Conservation (phyloP, 495 filamentous ascomycete species). For the Cercophora newfieldiana region DNA sequence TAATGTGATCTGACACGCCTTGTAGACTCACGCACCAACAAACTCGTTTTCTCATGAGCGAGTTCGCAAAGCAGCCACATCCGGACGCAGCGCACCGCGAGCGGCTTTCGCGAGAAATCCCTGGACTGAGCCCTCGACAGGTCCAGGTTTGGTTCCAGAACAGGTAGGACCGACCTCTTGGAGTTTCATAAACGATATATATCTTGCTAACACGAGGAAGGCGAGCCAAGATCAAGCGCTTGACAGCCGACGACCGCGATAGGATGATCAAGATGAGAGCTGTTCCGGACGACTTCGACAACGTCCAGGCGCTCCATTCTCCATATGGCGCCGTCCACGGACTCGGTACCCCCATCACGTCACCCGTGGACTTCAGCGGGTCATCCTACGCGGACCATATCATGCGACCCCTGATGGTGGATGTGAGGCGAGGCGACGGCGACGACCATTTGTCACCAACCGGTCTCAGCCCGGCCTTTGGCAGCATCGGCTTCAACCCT, state of each 20-base stretch:
- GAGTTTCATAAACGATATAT: neutral
- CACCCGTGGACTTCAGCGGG: conserved; percentile 55
- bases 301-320: conserved; percentile 85
- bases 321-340: conserved; percentile 61
- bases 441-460: conserved; percentile 61
- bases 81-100: conserved; percentile 93
- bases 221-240: conserved; percentile 90
- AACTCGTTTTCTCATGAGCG: conserved; percentile 95
- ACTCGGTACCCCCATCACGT: conserved; percentile 56
- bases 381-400: conserved; percentile 54
- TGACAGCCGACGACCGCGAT: conserved; percentile 90
- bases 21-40: conserved; percentile 91
- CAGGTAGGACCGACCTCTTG: conserved; percentile 57
- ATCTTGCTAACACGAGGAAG: conserved; percentile 49
- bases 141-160: conserved; percentile 99
- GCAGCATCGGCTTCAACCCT: conserved; percentile 59
- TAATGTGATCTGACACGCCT: conserved; percentile 23
- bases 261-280: conserved; percentile 92
- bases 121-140: conserved; percentile 87
- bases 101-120: conserved; percentile 86
- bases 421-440: conserved; percentile 56
- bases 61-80: conserved; percentile 93
- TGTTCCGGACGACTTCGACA: conserved; percentile 89
- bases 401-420: conserved; percentile 62
- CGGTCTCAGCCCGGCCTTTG: conserved; percentile 62